A percentile compares a stretch with the other conserved stretches of the same genome.
Evolutionary conservation across 306 rosid genomes (phyloP).

Genomic region (Parietaria judaica): DNA sequence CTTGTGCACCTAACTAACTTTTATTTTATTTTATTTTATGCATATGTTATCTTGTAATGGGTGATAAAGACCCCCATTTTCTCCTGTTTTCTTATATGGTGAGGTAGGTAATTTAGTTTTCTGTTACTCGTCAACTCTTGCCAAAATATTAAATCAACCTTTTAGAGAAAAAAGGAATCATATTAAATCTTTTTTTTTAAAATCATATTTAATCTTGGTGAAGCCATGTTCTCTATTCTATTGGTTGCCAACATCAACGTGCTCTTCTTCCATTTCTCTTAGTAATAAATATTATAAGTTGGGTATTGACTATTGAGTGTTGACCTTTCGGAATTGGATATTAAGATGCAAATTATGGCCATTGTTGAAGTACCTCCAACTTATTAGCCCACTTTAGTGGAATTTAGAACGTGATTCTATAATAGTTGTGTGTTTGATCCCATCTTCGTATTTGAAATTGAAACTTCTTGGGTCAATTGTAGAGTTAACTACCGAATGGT

Average conservation of each 20-base stretch:
- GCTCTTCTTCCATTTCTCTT: background rate
- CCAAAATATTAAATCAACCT: background rate
- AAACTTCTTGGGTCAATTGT: too few species aligned
- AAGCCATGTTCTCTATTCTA: background rate
- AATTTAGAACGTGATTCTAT: too few species aligned
- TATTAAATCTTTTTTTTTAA: background rate
- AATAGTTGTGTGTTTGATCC: too few species aligned
- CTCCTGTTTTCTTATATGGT: background rate
- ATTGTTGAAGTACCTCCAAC: background rate
- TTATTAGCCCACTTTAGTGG: too few species aligned
- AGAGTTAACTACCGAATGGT: too few species aligned
- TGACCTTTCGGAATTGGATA: background rate
- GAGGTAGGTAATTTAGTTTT: conserved; percentile 4
- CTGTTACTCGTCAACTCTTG: conserved; percentile 3
- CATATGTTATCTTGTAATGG: background rate
- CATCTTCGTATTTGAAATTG: too few species aligned
- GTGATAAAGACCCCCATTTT: conserved; percentile 1
- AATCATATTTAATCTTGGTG: background rate
- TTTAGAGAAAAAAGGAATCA: background rate
- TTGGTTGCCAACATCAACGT: conserved; percentile 15
- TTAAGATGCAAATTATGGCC: background rate
- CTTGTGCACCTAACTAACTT: conserved; percentile 5
- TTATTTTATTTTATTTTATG: background rate
- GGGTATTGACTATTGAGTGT: background rate
- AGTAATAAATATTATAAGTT: background rate